Conservation (phyloP, 2,329 filamentous ascomycete genomes). For the Neofusicoccum parvum region DNA sequence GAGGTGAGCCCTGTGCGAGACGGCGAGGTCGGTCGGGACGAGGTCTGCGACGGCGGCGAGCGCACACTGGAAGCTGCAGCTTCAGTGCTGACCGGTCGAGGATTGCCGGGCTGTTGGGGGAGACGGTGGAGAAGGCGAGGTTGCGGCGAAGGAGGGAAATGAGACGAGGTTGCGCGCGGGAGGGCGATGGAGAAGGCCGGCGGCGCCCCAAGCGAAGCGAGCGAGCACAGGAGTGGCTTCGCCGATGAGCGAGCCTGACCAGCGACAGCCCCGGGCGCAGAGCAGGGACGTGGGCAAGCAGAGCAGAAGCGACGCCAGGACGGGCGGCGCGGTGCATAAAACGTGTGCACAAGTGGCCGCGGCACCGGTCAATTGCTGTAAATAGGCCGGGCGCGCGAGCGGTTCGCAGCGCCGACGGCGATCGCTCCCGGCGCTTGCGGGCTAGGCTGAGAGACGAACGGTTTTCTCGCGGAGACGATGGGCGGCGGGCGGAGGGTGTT, state of each 20-base stretch:
- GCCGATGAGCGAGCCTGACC: slow-evolving; percentile 4
- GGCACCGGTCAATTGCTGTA: slow-evolving; percentile 13
- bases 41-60: slow-evolving; percentile 36
- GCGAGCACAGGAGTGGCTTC: slow-evolving; percentile 21
- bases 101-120: slow-evolving; percentile 33
- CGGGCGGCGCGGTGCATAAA: slow-evolving; percentile 14
- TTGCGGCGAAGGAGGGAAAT: slow-evolving; percentile 23
- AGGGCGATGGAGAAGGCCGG: slow-evolving; percentile 19
- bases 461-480: not conserved
- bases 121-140: slow-evolving; percentile 27
- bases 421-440: slow-evolving; percentile 20
- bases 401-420: slow-evolving; percentile 16
- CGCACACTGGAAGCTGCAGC: slow-evolving; percentile 33
- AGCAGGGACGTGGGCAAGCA: slow-evolving; percentile 18
- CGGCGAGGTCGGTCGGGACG: slow-evolving; percentile 21
- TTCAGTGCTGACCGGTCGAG: slow-evolving; percentile 37
- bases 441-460: not conserved
- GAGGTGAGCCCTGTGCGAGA: slow-evolving; percentile 26
- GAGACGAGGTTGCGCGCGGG: slow-evolving; percentile 23
- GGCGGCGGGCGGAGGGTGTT: not conserved
- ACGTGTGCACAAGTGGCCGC: slow-evolving; percentile 16
- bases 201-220: slow-evolving; percentile 16
- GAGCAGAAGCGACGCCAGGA: slow-evolving; percentile 18
- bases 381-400: slow-evolving; percentile 15
- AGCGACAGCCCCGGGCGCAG: slow-evolving; percentile 12